Evolutionary conservation across 345 rosid genomes (phyloP).

Genomic region (Brassica napus): DNA sequence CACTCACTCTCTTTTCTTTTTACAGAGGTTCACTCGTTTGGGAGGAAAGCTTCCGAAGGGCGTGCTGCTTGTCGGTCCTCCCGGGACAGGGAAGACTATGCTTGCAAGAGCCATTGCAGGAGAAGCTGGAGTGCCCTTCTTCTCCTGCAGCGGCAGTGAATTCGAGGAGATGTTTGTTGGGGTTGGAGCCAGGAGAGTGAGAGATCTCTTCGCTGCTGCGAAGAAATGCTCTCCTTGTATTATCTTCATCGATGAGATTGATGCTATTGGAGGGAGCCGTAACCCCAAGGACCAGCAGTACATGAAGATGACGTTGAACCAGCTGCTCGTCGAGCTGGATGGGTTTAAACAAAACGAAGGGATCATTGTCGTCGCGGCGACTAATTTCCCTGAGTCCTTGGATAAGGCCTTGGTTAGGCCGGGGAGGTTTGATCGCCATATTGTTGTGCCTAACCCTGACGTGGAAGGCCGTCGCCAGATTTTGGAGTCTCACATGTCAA

Average conservation of each 20-base stretch:
- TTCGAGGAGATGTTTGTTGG: constrained; percentile 99
- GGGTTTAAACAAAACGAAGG: constrained; percentile 99
- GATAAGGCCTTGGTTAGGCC: constrained; percentile 97
- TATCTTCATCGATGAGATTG: constrained; percentile 92
- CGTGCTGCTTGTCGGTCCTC: constrained; percentile 95
- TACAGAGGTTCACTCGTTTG: constrained; percentile 93
- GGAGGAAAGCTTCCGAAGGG: constrained; percentile 99
- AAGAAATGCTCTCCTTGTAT: constrained; percentile 96
- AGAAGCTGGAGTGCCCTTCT: constrained; percentile 98
- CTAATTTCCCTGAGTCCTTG: constrained; percentile 89
- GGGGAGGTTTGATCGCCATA: constrained; percentile 90
- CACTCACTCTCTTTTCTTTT: neutral
- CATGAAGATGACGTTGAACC: constrained; percentile 98
- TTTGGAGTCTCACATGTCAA: constrained; percentile 92
- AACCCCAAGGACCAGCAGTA: constrained; percentile 92
- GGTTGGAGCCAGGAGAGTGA: constrained; percentile 95
- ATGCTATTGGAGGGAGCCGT: constrained; percentile 96
- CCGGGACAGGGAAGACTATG: constrained; percentile 99
- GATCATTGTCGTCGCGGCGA: constrained; percentile 92
- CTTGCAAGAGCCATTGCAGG: constrained; percentile 99
- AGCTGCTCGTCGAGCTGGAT: constrained; percentile 90
- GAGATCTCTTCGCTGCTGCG: constrained; percentile 98
- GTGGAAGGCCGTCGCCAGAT: constrained; percentile 98
- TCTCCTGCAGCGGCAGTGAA: constrained; percentile 98
- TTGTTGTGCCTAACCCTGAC: constrained; percentile 94